A percentile compares a stretch with the other conserved stretches of the same genome.
phyloP scores from a whole-genome alignment of 257 asterid species.

The Solanum sparsipilum region DNA sequence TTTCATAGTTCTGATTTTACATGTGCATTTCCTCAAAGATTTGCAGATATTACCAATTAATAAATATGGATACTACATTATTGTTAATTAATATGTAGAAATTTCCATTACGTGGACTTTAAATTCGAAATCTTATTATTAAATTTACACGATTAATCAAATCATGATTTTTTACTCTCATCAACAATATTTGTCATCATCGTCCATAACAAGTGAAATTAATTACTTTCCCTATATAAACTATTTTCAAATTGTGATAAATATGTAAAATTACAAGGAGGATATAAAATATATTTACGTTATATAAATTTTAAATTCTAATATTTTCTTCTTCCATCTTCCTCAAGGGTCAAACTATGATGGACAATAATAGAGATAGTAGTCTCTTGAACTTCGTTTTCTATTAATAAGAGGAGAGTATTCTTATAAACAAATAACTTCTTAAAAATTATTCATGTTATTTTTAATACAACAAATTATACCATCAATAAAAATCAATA shows the following conservation, averaged over 20 bases:
- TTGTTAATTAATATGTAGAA: neutral
- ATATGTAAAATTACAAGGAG: neutral
- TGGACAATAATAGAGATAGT: neutral
- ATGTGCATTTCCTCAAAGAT: neutral
- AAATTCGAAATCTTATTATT: neutral
- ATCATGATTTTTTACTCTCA: neutral
- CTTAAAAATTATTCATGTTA: neutral
- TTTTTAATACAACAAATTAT: neutral
- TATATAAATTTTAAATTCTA: neutral
- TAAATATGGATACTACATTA: neutral
- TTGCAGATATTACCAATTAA: neutral
- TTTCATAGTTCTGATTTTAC: neutral
- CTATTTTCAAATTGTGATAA: neutral
- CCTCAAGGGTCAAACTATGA: neutral
- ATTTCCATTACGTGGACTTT: neutral
- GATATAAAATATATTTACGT: neutral
- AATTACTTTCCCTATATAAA: neutral
- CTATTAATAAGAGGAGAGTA: neutral
- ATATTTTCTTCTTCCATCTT: neutral
- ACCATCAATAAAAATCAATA: neutral
- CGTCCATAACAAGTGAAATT: neutral
- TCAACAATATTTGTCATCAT: neutral
- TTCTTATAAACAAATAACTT: neutral
- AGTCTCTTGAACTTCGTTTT: neutral
- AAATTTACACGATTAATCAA: neutral